Evolutionary conservation across 2,329 filamentous ascomycete genomes (phyloP).

Genomic region (Helminthosporium solani): DNA sequence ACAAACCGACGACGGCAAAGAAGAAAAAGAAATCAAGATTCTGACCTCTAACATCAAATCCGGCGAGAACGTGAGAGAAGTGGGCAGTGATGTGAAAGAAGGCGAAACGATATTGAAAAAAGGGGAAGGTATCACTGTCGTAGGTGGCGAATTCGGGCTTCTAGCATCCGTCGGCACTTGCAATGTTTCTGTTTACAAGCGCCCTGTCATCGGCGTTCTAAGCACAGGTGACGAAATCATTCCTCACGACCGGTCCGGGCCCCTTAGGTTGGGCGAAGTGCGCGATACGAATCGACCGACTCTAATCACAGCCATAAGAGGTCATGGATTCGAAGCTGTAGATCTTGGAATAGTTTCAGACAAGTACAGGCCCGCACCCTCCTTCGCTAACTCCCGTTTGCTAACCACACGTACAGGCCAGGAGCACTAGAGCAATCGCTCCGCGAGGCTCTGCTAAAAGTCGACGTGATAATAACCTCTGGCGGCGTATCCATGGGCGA

Average conservation of each 20-base stretch:
- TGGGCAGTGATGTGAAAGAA: slow-evolving; percentile 80
- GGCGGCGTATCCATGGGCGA: slow-evolving; percentile 98
- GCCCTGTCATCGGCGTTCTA: slow-evolving; percentile 79
- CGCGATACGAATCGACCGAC: slow-evolving; percentile 91
- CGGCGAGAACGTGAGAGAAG: slow-evolving; percentile 86
- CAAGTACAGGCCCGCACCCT: slow-evolving; percentile 44
- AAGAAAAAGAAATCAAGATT: slow-evolving; percentile 88
- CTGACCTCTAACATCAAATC: slow-evolving; percentile 71
- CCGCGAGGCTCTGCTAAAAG: slow-evolving; percentile 69
- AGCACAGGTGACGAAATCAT: slow-evolving; percentile 96
- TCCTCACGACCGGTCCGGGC: slow-evolving; percentile 63
- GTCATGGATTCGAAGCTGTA: slow-evolving; percentile 74
- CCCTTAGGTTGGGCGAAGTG: slow-evolving; percentile 77
- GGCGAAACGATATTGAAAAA: slow-evolving; percentile 70
- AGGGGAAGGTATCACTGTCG: slow-evolving; percentile 79
- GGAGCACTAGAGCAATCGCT: slow-evolving; percentile 75
- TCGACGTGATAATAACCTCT: slow-evolving; percentile 85
- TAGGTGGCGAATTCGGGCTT: slow-evolving; percentile 88
- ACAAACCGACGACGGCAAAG: slow-evolving; percentile 74
- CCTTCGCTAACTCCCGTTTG: background rate
- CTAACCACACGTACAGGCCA: slow-evolving; percentile 49
- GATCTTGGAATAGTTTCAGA: slow-evolving; percentile 86
- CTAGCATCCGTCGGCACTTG: slow-evolving; percentile 79
- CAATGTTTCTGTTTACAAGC: slow-evolving; percentile 70
- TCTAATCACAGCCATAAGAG: slow-evolving; percentile 72